Evolutionary conservation across 352 stramenopile species (phyloP).

Genomic region (Phytophthora litchii): DNA sequence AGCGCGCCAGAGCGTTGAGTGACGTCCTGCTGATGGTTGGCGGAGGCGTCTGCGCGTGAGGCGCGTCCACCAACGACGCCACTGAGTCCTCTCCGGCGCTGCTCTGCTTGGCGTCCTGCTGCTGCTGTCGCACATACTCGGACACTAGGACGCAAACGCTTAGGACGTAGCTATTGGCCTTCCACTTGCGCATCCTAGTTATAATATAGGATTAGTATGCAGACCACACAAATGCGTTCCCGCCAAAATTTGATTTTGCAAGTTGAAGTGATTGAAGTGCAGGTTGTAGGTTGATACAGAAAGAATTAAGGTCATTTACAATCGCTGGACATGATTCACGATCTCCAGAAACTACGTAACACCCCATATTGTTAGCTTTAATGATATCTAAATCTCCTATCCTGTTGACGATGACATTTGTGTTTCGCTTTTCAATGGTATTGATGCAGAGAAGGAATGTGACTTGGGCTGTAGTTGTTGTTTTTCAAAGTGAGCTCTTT

Average conservation of each 20-base stretch:
- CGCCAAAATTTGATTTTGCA: no score
- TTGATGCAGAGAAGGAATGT: not conserved
- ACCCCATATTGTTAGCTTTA: no score
- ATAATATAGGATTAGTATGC: not conserved
- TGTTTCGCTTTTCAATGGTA: no score
- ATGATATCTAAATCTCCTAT: no score
- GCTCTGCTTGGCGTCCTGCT: constrained; percentile 35
- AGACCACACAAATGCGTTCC: not conserved
- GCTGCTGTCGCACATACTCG: constrained; percentile 55
- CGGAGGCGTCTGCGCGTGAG: constrained; percentile 1
- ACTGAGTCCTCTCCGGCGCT: constrained; percentile 30
- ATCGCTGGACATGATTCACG: no score
- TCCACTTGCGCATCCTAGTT: constrained; percentile 39
- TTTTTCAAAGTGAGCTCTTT: no score
- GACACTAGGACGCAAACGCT: constrained; percentile 52
- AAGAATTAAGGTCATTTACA: no score
- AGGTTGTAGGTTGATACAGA: no score
- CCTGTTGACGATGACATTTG: no score
- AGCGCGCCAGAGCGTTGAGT: constrained; percentile 53
- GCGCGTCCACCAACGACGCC: constrained; percentile 20
- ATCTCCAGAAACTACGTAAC: no score
- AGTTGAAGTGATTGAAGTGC: no score
- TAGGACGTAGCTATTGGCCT: constrained; percentile 55
- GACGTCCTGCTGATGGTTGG: constrained; percentile 35
- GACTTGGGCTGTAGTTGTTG: no score